Evolutionary conservation across 2,329 filamentous ascomycete genomes (phyloP), one percentile per base, ranked within the genome.

Genomic region (Aspergillus sp.): DNA sequence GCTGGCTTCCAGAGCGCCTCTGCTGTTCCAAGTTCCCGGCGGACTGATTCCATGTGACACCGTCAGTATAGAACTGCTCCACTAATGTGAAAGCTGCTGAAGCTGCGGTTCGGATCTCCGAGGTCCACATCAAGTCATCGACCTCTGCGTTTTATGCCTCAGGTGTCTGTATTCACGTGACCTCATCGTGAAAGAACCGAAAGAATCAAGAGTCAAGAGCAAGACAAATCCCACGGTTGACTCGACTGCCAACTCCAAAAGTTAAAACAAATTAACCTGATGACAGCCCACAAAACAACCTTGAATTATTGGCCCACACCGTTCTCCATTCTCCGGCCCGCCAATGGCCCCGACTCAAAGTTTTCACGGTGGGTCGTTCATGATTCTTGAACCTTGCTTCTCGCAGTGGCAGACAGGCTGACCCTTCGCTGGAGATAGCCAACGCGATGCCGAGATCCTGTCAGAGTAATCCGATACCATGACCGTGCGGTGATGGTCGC

Each of bases 101-200:
- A 37, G 35, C 49, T 43, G 21, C 49, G 49, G 49, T 21, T 52
- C 23, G n/a, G 39, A 33, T 52, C 39, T 52, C 49, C 49, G 49
- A 52, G 23, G 23, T 37, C 46, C 46, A 48, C 44, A n/a, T 31
- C 44, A 12, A 33, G 24, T 17, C 9, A 17, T 27, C 45, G 15
- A 14, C 15, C 9, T 51, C 39, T 31, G 24, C 31, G 27, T 48
- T 19, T 3, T 1, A 23, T 21, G 55, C 55, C 55, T 56, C 3
- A 56, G 41, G 47, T 23, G 8, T 48, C 2, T 2, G 15, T 3
- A 7, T 1, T 17, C 37, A 40, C 37, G 37, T 40, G 37, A 40
- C 37, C 27, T 8, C 27, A 11, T 31, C 27, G 24, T 21, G 21
- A 21, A 21, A 21, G 21, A 21, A 21, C 21, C 21, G 21, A 21